Conservation (phyloP, 768 basidiomycete genomes). For the Lentinus brumalis region DNA sequence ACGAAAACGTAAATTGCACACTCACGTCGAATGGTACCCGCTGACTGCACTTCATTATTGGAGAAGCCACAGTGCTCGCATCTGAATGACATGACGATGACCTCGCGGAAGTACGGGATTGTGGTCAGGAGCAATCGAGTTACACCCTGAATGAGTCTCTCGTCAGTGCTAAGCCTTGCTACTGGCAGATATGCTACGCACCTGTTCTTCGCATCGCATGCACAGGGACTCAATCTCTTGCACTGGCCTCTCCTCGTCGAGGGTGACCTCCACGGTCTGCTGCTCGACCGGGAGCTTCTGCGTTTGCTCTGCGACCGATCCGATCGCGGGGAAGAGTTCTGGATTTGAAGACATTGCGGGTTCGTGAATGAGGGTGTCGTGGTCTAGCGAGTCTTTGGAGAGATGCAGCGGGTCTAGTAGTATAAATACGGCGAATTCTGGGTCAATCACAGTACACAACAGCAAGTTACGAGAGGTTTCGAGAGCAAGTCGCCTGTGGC, state of each 20-base stretch:
- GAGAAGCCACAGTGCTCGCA: constrained; percentile 88
- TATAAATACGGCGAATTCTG: constrained; percentile 1
- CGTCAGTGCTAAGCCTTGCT: neutral
- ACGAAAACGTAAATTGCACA: constrained; percentile 6
- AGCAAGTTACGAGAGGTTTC: constrained; percentile 18
- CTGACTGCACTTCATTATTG: constrained; percentile 96
- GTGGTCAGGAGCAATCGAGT: constrained; percentile 89
- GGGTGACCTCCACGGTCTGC: constrained; percentile 17
- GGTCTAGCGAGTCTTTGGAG: neutral
- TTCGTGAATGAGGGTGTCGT: neutral
- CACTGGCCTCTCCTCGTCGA: constrained; percentile 64
- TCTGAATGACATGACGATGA: constrained; percentile 95
- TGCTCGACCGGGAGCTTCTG: constrained; percentile 22
- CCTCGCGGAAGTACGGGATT: constrained; percentile 94
- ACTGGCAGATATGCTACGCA: constrained; percentile 35
- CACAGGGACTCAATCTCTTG: constrained; percentile 90
- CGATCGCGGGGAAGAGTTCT: constrained; percentile 33
- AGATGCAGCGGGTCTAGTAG: no score
- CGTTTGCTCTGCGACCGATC: constrained; percentile 30
- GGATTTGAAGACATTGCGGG: constrained; percentile 20
- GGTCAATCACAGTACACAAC: neutral
- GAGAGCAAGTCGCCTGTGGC: constrained; percentile 9
- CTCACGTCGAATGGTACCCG: constrained; percentile 82
- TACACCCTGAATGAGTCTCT: constrained; percentile 59
- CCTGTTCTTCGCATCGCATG: constrained; percentile 93